These are phyloP conservation scores for Astrothelium macrocarpum DNA, from an alignment of 495 filamentous ascomycete genomes.

Conservation along the genomic window DNA sequence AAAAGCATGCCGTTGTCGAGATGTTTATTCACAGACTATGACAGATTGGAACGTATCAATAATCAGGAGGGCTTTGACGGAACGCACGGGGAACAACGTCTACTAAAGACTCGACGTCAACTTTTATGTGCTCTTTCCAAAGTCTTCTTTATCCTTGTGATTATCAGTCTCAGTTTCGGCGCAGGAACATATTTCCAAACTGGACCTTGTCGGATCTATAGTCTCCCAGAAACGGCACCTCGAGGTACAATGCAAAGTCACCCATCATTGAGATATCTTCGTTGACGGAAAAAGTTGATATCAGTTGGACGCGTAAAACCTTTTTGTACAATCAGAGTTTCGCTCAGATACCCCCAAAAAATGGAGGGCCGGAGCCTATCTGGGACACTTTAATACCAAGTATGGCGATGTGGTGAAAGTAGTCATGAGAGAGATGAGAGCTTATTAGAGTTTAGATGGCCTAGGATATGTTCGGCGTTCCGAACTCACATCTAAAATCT, in stretches of 20 bases:
- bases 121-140: neutral
- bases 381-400: conserved; percentile 25
- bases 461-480: conserved; percentile 19
- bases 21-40: neutral
- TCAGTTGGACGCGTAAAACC: neutral
- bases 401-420: conserved; percentile 8
- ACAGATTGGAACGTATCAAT: neutral
- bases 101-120: neutral
- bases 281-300: neutral
- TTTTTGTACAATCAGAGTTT: neutral
- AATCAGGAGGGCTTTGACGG: neutral
- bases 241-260: neutral
- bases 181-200: neutral
- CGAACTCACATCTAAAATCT: conserved; percentile 6
- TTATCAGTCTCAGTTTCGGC: neutral
- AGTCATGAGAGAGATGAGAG: neutral
- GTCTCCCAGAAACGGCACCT: neutral
- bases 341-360: neutral
- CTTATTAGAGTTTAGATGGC: conserved; percentile 13
- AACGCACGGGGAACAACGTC: too few species aligned
- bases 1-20: neutral
- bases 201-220: neutral
- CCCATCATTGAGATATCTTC: neutral
- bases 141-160: neutral
- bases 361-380: conserved; percentile 12